Evolutionary conservation across 768 basidiomycete genomes (phyloP).

Genomic region (Leccinum arenicola): DNA sequence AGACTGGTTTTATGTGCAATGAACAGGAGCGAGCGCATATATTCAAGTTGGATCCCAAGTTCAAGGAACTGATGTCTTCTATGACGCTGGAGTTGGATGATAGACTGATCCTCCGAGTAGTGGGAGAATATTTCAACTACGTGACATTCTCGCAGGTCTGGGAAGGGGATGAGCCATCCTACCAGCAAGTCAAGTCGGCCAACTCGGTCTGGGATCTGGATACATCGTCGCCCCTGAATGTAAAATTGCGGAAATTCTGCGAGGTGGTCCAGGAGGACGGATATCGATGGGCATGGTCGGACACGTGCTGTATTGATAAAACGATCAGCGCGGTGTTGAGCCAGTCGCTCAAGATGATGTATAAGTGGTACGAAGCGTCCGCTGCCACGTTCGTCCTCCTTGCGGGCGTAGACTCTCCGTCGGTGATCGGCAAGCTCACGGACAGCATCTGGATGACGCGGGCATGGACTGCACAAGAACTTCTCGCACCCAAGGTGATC

Average conservation of each 20-base stretch:
- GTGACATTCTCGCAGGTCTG: neutral
- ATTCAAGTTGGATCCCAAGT: neutral
- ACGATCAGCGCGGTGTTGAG: neutral
- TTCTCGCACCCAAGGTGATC: neutral
- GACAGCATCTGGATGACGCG: neutral
- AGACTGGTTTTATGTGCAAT: neutral
- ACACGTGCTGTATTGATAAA: neutral
- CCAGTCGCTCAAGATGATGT: neutral
- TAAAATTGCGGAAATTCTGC: neutral
- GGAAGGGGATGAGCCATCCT: neutral
- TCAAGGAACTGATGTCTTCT: neutral
- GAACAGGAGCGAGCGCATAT: neutral
- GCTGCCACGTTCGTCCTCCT: neutral
- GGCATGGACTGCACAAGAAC: neutral
- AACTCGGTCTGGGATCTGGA: neutral
- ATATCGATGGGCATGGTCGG: neutral
- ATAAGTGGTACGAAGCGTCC: neutral
- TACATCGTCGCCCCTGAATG: neutral
- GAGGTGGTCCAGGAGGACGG: neutral
- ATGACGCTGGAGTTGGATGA: neutral
- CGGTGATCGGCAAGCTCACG: neutral
- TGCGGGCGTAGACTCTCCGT: neutral
- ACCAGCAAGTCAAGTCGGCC: neutral
- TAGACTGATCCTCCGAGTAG: neutral
- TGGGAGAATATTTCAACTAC: neutral